Conservation (phyloP, 108 stramenopile species). For the Cyclotella baltica region DNA sequence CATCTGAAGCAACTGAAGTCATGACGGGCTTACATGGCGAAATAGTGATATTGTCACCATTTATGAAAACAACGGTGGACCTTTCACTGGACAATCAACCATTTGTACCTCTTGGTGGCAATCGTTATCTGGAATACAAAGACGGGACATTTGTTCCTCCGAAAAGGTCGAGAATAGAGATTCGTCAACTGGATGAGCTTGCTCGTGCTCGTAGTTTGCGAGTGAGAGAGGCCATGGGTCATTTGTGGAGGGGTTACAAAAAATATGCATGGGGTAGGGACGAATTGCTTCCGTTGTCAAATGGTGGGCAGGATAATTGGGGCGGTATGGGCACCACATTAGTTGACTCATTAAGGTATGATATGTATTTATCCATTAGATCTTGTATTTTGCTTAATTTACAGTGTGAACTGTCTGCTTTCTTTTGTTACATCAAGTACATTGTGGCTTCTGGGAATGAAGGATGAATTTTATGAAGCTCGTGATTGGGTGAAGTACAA, state of each 20-base stretch:
- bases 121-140: constrained; percentile 45
- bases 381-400: not conserved
- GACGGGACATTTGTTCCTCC: constrained; percentile 38
- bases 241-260: constrained; percentile 77
- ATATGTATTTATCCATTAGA: not conserved
- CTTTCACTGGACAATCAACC: constrained; percentile 3
- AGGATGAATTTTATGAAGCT: constrained; percentile 91
- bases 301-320: constrained; percentile 66
- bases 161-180: constrained; percentile 46
- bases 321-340: constrained; percentile 93
- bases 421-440: constrained; percentile 93
- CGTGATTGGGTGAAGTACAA: constrained; percentile 86
- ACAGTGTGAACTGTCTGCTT: not conserved
- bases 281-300: constrained; percentile 73
- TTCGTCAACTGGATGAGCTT: constrained; percentile 45
- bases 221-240: constrained; percentile 77
- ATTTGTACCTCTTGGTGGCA: constrained; percentile 48
- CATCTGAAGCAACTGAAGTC: constrained; percentile 18
- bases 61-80: not conserved
- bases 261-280: constrained; percentile 86
- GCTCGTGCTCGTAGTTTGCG: constrained; percentile 73
- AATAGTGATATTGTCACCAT: constrained; percentile 12
- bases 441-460: constrained; percentile 95
- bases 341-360: constrained; percentile 72
- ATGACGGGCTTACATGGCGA: constrained; percentile 24